A percentile compares a stretch with the other conserved stretches of the same genome.
Evolutionary conservation across 2,329 filamentous ascomycete species (phyloP).

Genomic region (Pleoardoris graminearum): DNA sequence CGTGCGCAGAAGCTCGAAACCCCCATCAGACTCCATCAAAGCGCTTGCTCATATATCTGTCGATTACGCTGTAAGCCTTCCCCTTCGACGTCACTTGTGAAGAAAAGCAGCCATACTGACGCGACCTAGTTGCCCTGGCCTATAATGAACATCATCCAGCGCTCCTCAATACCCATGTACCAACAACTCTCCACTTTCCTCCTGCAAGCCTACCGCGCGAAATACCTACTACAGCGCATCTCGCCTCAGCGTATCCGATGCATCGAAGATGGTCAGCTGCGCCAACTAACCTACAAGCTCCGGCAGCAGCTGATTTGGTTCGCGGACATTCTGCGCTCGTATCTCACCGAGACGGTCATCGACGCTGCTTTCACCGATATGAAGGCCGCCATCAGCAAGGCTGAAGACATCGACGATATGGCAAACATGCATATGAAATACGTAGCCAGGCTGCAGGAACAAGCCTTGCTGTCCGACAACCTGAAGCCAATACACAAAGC

Average conservation of each 20-base stretch:
- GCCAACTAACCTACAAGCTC: constrained; percentile 54
- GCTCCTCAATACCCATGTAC: constrained; percentile 66
- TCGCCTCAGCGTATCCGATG: constrained; percentile 29
- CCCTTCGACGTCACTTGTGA: neutral
- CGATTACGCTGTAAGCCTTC: constrained; percentile 65
- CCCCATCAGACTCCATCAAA: constrained; percentile 55
- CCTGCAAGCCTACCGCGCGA: constrained; percentile 74
- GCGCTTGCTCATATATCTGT: constrained; percentile 66
- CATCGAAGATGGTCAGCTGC: neutral
- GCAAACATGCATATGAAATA: constrained; percentile 69
- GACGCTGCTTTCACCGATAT: constrained; percentile 63
- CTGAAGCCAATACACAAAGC: constrained; percentile 71
- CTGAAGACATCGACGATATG: constrained; percentile 81
- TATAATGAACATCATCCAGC: constrained; percentile 71
- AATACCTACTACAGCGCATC: constrained; percentile 64
- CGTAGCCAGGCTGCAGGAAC: constrained; percentile 64
- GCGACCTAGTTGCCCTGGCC: constrained; percentile 55
- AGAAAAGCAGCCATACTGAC: constrained; percentile 5
- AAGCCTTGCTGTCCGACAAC: constrained; percentile 70
- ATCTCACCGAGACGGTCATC: constrained; percentile 74
- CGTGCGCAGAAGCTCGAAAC: constrained; percentile 51
- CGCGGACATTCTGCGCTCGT: constrained; percentile 71
- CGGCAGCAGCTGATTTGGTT: constrained; percentile 78
- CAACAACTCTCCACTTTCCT: constrained; percentile 74
- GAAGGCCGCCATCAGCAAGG: constrained; percentile 58